Evolutionary conservation across 306 rosid genomes (phyloP), one percentile per base, ranked within the genome.

Genomic region (Inga laurina): DNA sequence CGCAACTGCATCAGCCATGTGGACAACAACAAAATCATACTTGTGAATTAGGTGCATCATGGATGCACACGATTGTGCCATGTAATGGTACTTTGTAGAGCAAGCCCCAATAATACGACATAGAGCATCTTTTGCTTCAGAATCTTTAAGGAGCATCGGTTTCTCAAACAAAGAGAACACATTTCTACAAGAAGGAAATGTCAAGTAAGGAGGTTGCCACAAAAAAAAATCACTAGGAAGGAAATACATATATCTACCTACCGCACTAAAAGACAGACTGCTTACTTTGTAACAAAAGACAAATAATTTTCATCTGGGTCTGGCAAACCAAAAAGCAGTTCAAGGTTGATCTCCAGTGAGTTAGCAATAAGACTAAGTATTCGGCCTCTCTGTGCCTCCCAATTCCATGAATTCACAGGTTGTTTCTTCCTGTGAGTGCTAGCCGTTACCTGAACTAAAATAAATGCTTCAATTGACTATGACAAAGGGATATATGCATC

Each of bases 71-170:
- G 99, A 92, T 66, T 93, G 99, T 76, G 91, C 90, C 81, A 90
- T 86, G 84, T 92, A 93, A 81, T 87, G 97, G 87, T 93, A 93
- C 87, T 93, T 93, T 73, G 97, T 90, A 74, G 99, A 89, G 84
- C 99, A 93, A 32, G 98, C 91, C 68, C 97, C 99, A 62, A 95
- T 84, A 62, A 95, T 91, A 72, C 93, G 94, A 79, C 98, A 89
- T 30, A 95, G 82, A 75, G 98, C 93, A 79, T 91, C 98, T 84
- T 92, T 95, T 39, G 90, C 62, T 35, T 92, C 94, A 0, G 87
- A 83, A 73, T 95, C 98, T 85, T 93, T 95, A 66, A 95, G 81
- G 59, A 95, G 83, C 8, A 75, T 9, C 5, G 83, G 84, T 62
- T 90, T 91, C 92, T 95, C 99, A 84, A 95, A 92, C 94, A 95